Percentiles rank a stretch among this genome's conserved stretches.
Conservation (phyloP, 352 stramenopile genomes). For the Hyaloperonospora arabidopsidis region DNA sequence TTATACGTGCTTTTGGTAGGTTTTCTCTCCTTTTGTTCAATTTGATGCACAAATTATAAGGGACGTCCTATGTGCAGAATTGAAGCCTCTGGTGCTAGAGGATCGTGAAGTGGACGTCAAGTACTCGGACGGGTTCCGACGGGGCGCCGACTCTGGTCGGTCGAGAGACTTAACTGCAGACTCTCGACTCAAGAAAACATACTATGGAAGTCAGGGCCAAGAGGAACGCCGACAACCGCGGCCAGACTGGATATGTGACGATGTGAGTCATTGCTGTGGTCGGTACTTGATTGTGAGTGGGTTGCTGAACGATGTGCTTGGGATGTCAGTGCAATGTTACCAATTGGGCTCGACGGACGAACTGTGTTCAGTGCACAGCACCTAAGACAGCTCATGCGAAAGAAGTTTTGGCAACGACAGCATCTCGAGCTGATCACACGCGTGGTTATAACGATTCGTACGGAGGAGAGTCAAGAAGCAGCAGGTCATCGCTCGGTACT, state of each 20-base stretch:
- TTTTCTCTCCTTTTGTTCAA: neutral
- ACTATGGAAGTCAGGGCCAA: constrained; percentile 12
- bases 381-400: constrained; percentile 28
- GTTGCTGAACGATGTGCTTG: neutral
- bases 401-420: constrained; percentile 28
- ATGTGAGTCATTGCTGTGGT: constrained; percentile 24
- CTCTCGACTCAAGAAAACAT: neutral
- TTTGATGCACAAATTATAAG: neutral
- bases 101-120: constrained; percentile 35
- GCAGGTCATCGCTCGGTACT: neutral
- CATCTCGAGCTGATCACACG: constrained; percentile 9
- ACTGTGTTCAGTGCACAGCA: constrained; percentile 68
- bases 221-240: constrained; percentile 26
- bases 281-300: too few relatives aligned
- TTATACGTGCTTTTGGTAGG: constrained; percentile 55
- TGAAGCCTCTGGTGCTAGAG: constrained; percentile 47
- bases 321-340: constrained; percentile 50
- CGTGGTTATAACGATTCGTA: constrained; percentile 4
- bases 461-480: neutral
- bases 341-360: constrained; percentile 57
- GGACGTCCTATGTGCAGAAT: constrained; percentile 24
- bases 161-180: constrained; percentile 10
- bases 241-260: constrained; percentile 63
- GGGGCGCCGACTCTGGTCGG: constrained; percentile 8
- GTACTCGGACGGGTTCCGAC: constrained; percentile 40